Conservation (phyloP, 345 rosid species). For the Euphorbia tirucalli region DNA sequence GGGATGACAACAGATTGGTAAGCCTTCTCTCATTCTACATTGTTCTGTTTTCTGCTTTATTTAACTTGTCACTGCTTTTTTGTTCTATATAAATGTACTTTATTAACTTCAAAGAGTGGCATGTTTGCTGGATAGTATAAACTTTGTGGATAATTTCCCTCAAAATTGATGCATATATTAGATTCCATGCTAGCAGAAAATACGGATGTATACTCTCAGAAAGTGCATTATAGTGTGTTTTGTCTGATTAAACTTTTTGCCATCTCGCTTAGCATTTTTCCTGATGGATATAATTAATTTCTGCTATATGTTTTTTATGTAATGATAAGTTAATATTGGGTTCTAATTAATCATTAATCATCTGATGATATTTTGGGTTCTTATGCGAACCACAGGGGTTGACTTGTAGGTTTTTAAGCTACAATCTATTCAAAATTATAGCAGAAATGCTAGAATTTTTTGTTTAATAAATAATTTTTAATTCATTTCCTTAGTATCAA, state of each 20-base stretch:
- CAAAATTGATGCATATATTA: neutral
- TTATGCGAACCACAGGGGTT: neutral
- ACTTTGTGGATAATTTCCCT: neutral
- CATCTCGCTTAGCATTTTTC: neutral
- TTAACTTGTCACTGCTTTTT: neutral
- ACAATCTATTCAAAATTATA: neutral
- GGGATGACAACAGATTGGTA: slow-evolving; percentile 99
- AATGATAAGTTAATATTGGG: neutral
- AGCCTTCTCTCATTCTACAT: slow-evolving; percentile 13
- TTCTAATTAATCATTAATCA: neutral
- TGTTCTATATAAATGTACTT: neutral
- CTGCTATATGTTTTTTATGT: too few species aligned
- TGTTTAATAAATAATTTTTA: too few species aligned
- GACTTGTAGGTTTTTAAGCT: neutral
- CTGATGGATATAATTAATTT: neutral
- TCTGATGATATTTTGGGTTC: neutral
- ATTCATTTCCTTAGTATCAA: neutral
- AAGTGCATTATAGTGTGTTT: neutral
- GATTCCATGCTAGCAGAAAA: too few species aligned
- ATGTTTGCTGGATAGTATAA: neutral
- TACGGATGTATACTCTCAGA: too few species aligned
- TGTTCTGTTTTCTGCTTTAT: neutral
- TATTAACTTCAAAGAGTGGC: neutral
- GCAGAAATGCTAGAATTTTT: neutral
- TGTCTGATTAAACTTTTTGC: neutral